Conservation (phyloP, 148 eudicot genomes). For the Mesembryanthemum crystallinum region DNA sequence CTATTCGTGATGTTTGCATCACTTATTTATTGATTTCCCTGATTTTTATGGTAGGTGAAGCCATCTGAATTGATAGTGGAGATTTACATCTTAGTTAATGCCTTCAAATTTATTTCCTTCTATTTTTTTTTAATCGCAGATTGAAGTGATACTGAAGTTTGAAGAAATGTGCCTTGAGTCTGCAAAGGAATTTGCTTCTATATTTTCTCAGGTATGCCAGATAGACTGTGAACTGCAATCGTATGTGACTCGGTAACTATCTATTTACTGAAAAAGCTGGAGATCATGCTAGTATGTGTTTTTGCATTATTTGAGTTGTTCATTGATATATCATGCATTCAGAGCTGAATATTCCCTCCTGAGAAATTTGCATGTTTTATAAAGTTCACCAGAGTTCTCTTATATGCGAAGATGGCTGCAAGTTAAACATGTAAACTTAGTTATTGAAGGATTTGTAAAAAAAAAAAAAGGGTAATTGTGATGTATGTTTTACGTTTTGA, state of each 20-base stretch:
- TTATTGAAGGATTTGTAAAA: neutral
- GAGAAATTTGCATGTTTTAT: neutral
- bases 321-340: neutral
- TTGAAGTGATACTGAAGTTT: slow-evolving; percentile 84
- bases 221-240: neutral
- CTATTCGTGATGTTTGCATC: neutral
- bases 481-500: neutral
- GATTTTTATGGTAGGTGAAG: neutral
- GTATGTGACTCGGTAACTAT: neutral
- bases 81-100: neutral
- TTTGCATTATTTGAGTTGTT: neutral
- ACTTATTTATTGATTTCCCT: neutral
- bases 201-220: slow-evolving; percentile 61
- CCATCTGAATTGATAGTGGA: neutral
- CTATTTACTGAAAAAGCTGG: neutral
- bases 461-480: neutral
- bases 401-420: too few relatives aligned
- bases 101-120: neutral
- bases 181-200: slow-evolving; percentile 53
- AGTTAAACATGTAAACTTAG: neutral
- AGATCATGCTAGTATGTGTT: neutral
- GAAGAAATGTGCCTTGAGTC: slow-evolving; percentile 95
- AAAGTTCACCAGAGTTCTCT: neutral
- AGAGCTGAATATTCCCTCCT: neutral
- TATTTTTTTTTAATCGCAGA: slow-evolving; percentile 37